These are phyloP conservation scores for Sordariomycetes sp. DNA, from an alignment of 2,329 filamentous ascomycete species.

Conservation along the genomic window DNA sequence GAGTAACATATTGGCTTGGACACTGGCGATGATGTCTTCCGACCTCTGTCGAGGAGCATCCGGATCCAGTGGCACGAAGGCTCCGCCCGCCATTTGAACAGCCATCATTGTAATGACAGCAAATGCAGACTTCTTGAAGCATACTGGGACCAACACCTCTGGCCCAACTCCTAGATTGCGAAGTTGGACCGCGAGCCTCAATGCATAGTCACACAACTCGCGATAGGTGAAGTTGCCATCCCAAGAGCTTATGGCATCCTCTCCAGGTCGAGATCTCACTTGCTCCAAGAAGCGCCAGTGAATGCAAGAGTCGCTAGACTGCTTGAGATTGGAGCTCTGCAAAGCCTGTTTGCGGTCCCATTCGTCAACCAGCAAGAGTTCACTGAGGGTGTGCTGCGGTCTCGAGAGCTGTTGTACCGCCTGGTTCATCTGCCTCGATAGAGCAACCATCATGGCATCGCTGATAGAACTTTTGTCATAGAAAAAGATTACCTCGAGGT, in stretches of 20 bases:
- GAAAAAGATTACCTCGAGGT: neutral
- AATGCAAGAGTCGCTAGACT: slow-evolving; percentile 16
- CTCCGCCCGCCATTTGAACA: slow-evolving; percentile 5
- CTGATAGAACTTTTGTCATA: slow-evolving; percentile 6
- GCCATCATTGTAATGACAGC: slow-evolving; percentile 3
- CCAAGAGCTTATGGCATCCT: slow-evolving; percentile 27
- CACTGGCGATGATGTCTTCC: neutral
- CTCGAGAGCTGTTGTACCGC: slow-evolving; percentile 7
- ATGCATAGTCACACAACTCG: slow-evolving; percentile 15
- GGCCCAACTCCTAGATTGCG: slow-evolving; percentile 1
- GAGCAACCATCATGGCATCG: slow-evolving; percentile 5
- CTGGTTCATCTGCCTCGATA: slow-evolving; percentile 8
- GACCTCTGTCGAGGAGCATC: neutral
- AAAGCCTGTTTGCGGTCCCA: slow-evolving; percentile 3
- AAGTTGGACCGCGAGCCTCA: slow-evolving; percentile 7
- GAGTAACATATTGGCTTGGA: neutral
- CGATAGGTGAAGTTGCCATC: slow-evolving; percentile 29
- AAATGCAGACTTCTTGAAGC: slow-evolving; percentile 5
- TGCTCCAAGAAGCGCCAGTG: slow-evolving; percentile 27
- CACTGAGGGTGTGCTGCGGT: neutral
- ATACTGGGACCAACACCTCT: slow-evolving; percentile 2
- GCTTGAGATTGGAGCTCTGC: neutral
- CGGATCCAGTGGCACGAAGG: slow-evolving; percentile 5
- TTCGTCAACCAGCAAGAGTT: neutral
- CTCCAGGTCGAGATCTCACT: slow-evolving; percentile 17